Conservation (phyloP, 768 basidiomycete species). For the Pleurotus tuber-regium region DNA sequence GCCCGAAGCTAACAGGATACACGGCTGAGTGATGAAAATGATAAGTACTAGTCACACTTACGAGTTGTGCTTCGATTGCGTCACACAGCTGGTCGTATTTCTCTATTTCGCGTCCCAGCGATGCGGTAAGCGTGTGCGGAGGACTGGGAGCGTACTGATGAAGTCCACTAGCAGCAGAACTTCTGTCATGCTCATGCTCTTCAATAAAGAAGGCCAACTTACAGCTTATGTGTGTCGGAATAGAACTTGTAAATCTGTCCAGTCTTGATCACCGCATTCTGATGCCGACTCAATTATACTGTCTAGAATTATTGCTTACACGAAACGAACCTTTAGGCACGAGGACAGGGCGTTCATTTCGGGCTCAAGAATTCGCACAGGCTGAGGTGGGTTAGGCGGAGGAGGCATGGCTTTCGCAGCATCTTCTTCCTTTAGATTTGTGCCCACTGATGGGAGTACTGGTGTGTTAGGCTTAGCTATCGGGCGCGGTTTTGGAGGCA, state of each 20-base stretch:
- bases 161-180: slow-evolving; percentile 44
- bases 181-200: background rate
- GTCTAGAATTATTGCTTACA: background rate
- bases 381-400: slow-evolving; percentile 40
- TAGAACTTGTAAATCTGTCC: slow-evolving; percentile 73
- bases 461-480: slow-evolving; percentile 27
- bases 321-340: slow-evolving; percentile 52
- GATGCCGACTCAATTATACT: background rate
- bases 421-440: slow-evolving; percentile 19
- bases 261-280: slow-evolving; percentile 35
- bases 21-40: slow-evolving; percentile 1
- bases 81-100: slow-evolving; percentile 82
- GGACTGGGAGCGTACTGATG: slow-evolving; percentile 56
- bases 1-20: slow-evolving; percentile 54
- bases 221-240: slow-evolving; percentile 64
- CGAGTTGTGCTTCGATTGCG: slow-evolving; percentile 69
- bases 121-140: slow-evolving; percentile 59
- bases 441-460: background rate
- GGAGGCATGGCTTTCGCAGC: slow-evolving; percentile 49
- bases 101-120: slow-evolving; percentile 72
- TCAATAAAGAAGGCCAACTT: slow-evolving; percentile 21
- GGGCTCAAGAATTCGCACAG: slow-evolving; percentile 51
- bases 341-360: slow-evolving; percentile 58
- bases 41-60: slow-evolving; percentile 29
- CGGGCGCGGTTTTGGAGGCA: slow-evolving; percentile 45